Percentiles rank a stretch among this genome's conserved stretches.
Evolutionary conservation across 306 rosid species (phyloP).

Genomic region (Lotus japonicus): DNA sequence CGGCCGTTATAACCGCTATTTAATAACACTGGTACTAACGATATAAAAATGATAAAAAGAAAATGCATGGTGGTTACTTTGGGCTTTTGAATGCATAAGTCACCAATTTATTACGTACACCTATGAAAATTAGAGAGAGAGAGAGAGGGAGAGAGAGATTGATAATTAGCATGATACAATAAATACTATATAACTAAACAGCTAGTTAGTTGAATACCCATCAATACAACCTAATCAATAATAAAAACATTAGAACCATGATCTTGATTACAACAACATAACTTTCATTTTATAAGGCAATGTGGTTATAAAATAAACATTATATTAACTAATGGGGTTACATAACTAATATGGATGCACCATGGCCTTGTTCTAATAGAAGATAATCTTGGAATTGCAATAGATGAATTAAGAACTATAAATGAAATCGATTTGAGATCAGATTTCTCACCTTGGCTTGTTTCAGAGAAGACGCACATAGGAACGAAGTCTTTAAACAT

Average conservation of each 20-base stretch:
- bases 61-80: neutral
- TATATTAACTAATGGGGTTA: neutral
- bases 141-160: too few relatives aligned
- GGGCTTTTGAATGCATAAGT: neutral
- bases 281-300: neutral
- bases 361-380: neutral
- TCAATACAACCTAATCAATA: neutral
- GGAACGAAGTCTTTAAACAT: slow-evolving; percentile 95
- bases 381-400: slow-evolving; percentile 8
- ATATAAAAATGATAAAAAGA: neutral
- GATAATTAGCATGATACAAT: neutral
- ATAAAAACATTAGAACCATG: neutral
- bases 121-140: neutral
- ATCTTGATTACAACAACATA: neutral
- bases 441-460: slow-evolving; percentile 67
- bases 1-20: too few relatives aligned
- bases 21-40: too few relatives aligned
- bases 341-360: slow-evolving; percentile 5
- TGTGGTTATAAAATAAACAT: neutral
- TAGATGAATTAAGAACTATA: neutral
- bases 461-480: slow-evolving; percentile 84
- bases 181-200: neutral
- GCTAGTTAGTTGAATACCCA: neutral
- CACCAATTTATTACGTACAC: neutral
- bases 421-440: neutral